These are phyloP conservation scores for Santalum album DNA, from an alignment of 164 flowering plant genomes.

Conservation along the genomic window DNA sequence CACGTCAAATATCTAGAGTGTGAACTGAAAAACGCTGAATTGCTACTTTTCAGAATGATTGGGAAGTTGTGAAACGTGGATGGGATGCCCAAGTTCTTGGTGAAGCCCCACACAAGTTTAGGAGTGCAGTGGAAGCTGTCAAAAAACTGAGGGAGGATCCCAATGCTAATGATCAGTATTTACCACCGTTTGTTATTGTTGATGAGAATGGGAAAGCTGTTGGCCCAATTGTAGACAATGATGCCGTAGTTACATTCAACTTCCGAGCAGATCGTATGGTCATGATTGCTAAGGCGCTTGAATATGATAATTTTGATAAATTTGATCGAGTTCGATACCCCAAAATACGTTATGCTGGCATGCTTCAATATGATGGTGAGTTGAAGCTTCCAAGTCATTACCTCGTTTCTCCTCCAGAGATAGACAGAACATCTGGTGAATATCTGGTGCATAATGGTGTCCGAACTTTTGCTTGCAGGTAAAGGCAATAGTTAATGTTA, in stretches of 20 bases:
- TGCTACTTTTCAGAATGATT: conserved; percentile 63
- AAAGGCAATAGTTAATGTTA: no score
- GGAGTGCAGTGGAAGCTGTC: conserved; percentile 72
- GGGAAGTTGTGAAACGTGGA: conserved; percentile 89
- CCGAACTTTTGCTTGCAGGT: conserved; percentile 98
- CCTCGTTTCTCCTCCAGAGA: conserved; percentile 94
- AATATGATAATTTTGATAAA: conserved; percentile 74
- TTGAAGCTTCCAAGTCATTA: conserved; percentile 74
- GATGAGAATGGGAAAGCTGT: conserved; percentile 76
- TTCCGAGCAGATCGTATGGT: conserved; percentile 97
- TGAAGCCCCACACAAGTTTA: conserved; percentile 91
- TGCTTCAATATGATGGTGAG: conserved; percentile 98
- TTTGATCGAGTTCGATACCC: conserved; percentile 90
- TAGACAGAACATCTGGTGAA: conserved; percentile 98
- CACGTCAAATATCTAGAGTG: background rate
- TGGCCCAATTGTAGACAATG: conserved; percentile 91
- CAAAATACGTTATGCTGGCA: conserved; percentile 90
- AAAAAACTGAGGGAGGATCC: conserved; percentile 58
- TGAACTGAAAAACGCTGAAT: background rate
- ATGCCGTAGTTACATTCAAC: conserved; percentile 94
- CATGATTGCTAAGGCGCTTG: conserved; percentile 92
- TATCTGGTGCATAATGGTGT: conserved; percentile 81
- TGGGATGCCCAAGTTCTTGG: conserved; percentile 99
- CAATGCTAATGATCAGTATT: conserved; percentile 63
- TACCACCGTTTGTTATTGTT: conserved; percentile 93